Evolutionary conservation across 2,329 filamentous ascomycete species (phyloP), one percentile per base, ranked within the genome.

Genomic region (Lojkania enalia): DNA sequence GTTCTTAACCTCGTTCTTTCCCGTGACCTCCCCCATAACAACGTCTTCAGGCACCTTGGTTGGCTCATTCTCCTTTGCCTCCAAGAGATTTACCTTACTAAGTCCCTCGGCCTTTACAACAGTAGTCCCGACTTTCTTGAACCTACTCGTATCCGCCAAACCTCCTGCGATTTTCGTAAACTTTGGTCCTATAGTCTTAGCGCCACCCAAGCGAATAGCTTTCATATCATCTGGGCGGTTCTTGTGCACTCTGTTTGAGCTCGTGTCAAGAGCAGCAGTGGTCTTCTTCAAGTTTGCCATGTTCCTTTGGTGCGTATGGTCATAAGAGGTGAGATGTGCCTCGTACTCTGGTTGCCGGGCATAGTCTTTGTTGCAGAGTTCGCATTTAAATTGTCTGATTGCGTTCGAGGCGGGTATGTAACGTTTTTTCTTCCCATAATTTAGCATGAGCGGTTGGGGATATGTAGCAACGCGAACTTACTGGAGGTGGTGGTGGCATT

Each of bases 301-400:
- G 38, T 88, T 86, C 67, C 74, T 57, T 33, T 55, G 57, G 72
- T 99, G 94, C 59, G 88, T 88, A 72, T 99, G 94, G 66, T 97
- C 94, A 71, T 97, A 97, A 61, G 88, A 94, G 52, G 85, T 85
- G 44, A 96, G 88, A 69, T 99, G 94, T 5, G 91, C 87, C 71
- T 97, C 92, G 69, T 95, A 96, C 69, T 97, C 92, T 66, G 95
- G 92, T 79, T 95, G 92, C 44, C 94, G 90, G 1, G 86, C 84
- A 73, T 97, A 99, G 60, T 91, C 92, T 74, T 97, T 97, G 53
- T 87, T 57, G 76, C 94, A 97, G 42, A 97, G 82, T 30, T 85
- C 82, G 75, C 83, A 69, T 40, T 60, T 13, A 32, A 15, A 30
- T 16, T 66, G 64, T 61, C 66, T 71, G 71, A 59, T n/a, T n/a